Evolutionary conservation across 257 asterid species (phyloP), one percentile per base, ranked within the genome.

Genomic region (Solanum habrochaites): DNA sequence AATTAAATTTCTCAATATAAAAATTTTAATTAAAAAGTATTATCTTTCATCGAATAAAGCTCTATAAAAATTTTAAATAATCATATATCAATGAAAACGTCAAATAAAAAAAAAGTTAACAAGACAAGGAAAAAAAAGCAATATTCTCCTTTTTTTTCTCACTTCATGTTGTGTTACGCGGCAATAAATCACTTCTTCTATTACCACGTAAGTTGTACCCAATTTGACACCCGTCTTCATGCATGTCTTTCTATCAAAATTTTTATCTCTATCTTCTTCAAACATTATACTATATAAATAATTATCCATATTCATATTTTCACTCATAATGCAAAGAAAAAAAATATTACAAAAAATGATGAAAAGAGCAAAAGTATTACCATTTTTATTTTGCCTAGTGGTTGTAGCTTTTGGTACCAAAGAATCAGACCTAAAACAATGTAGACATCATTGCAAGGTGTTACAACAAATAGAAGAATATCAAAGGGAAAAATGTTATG

Each of bases 141-240:
- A 56, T 6, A 56, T 56, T 15, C 25, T 27, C 4, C 39, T 14
- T 5, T 37, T 35, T 4, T 49, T 43, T 43, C 5, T 45, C 11
- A 21, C n/a, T 78, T 37, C 39, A 37, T 78, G 16, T 78, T 14
- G 39, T 42, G 66, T 78, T 45, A 78, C 84, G 84, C 84, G 84
- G 66, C 84, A 45, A 45, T 16, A 45, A 45, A 15, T 47, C 6
- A 15, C 27, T 16, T 43, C 27, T 27, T 45, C 16, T 47, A 25
- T 23, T n/a, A 80, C 84, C 84, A 80, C 84, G 84, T 35, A 82
- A 90, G 92, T 88, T 92, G 90, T 86, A 47, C 8, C 20, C 16
- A 40, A 40, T 4, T 29, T 60, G 93, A 88, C 92, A 92, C 94
- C 40, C 89, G 94, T 81, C 42, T 27, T 31, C 90, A 81, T 88